Conservation (phyloP, 1,284 basidiomycete genomes). For the Cryptococcus floricola region DNA sequence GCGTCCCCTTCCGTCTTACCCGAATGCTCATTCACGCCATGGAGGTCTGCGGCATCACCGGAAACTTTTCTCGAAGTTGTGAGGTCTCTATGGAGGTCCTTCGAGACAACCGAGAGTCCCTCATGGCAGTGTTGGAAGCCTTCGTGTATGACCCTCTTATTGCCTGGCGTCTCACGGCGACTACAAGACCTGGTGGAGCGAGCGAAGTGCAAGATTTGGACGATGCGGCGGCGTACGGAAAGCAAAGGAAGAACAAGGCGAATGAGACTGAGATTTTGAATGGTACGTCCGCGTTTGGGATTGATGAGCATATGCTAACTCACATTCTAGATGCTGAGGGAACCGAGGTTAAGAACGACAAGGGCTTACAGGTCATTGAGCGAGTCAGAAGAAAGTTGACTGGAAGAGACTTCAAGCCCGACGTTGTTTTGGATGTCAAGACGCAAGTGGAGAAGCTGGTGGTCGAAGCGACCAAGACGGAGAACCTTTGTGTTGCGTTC, state of each 20-base stretch:
- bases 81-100: constrained; percentile 97
- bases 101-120: constrained; percentile 93
- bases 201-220: constrained; percentile 25
- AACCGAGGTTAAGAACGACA: constrained; percentile 84
- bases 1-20: constrained; percentile 96
- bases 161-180: constrained; percentile 54
- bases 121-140: constrained; percentile 95
- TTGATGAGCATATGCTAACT: neutral
- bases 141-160: constrained; percentile 61
- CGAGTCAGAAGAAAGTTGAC: constrained; percentile 90
- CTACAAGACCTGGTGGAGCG: constrained; percentile 44
- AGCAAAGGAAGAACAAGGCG: constrained; percentile 40
- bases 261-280: constrained; percentile 51
- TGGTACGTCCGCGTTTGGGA: constrained; percentile 25
- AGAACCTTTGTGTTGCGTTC: constrained; percentile 93
- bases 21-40: constrained; percentile 98
- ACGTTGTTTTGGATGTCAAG: constrained; percentile 64
- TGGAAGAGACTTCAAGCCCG: constrained; percentile 86
- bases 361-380: constrained; percentile 84
- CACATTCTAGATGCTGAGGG: constrained; percentile 33
- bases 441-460: constrained; percentile 88
- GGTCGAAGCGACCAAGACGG: constrained; percentile 80
- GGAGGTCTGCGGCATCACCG: constrained; percentile 98
- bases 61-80: constrained; percentile 92
- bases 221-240: constrained; percentile 30